Conservation (phyloP, 768 basidiomycete species). For the Pulveroboletus sp. region DNA sequence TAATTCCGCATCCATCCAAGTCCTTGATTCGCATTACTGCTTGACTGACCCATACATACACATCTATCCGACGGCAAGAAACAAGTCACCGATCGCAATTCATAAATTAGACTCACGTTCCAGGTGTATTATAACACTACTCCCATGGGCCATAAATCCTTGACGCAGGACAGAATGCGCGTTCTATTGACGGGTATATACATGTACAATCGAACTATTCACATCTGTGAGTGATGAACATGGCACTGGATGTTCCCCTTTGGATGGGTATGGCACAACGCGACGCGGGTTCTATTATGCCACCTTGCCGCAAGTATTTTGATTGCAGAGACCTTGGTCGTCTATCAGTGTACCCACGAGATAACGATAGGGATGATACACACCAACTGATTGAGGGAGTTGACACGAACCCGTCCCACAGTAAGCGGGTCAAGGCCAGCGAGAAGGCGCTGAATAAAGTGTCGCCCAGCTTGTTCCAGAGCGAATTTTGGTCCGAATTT, state of each 20-base stretch:
- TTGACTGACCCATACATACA: slow-evolving; percentile 9
- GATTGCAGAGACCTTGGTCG: slow-evolving; percentile 12
- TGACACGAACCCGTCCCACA: not conserved
- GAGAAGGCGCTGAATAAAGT: slow-evolving; percentile 13
- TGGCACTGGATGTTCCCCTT: not conserved
- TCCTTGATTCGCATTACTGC: not conserved
- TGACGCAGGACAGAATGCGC: slow-evolving; percentile 6
- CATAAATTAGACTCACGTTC: slow-evolving; percentile 16
- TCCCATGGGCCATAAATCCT: slow-evolving; percentile 5
- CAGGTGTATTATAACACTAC: slow-evolving; percentile 25
- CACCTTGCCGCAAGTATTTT: slow-evolving; percentile 6
- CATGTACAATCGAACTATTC: not conserved
- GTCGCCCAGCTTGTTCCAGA: not conserved
- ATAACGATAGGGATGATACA: not conserved
- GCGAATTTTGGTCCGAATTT: slow-evolving; percentile 17
- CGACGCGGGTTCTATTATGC: slow-evolving; percentile 1
- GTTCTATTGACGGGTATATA: slow-evolving; percentile 4
- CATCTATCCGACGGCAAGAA: slow-evolving; percentile 6
- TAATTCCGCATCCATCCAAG: slow-evolving; percentile 14
- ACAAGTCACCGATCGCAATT: slow-evolving; percentile 3
- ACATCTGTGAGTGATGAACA: not conserved
- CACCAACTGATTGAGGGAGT: slow-evolving; percentile 19
- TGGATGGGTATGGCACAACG: slow-evolving; percentile 4
- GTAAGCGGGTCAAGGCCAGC: slow-evolving; percentile 4
- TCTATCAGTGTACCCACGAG: not conserved